Evolutionary conservation across 1,284 basidiomycete species (phyloP), one percentile per base, ranked within the genome.

Genomic region (Leccinum pallidistipes): DNA sequence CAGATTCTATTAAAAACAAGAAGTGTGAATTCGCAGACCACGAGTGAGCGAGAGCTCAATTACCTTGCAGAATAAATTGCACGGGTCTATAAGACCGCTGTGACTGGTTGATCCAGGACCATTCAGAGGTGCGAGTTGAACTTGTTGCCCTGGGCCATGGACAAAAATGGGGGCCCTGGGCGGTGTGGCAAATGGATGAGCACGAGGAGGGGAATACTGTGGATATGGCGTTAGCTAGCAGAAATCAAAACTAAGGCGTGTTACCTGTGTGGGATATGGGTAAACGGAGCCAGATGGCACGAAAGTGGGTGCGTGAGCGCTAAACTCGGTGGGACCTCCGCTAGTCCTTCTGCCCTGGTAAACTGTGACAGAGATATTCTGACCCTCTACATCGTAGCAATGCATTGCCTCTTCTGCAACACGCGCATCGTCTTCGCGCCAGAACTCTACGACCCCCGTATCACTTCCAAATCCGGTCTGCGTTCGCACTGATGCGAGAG

Each of bases 21-120:
- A 52, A 62, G 16, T 47, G 52, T 68, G 55, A 70, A 60, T 29
- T 12, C 8, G 49, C 3, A 10, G 58, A 12, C 45, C 55, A 43
- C 29, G 16, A 61, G 10, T 24, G 52, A 52, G 56, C 24, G 16
- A 57, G 62, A 38, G 38, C 11, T n/a, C 6, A 21, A 62, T 58
- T 56, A 90, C 91, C 81, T 93, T 92, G 81, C 90, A 92, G 76
- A 95, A 95, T 54, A 96, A 77, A 74, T 95, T 95, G 81, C 92
- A 94, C 1, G 92, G 93, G 76, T 96, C 94, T 64, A 96, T 93
- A 27, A 94, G 80, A 31, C 93, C 94, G 63, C 91, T 93, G 67
- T 91, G 86, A 69, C 90, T 93, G 58, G 68, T 84, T 36, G 91
- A 87, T 14, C 91, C 91, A 31, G 90, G 90, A 2, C 91, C 91